A percentile compares a stretch with the other conserved stretches of the same genome.
These are phyloP conservation scores for Lipomyces yamadae DNA, from an alignment of 805 yeast species.

Conservation along the genomic window DNA sequence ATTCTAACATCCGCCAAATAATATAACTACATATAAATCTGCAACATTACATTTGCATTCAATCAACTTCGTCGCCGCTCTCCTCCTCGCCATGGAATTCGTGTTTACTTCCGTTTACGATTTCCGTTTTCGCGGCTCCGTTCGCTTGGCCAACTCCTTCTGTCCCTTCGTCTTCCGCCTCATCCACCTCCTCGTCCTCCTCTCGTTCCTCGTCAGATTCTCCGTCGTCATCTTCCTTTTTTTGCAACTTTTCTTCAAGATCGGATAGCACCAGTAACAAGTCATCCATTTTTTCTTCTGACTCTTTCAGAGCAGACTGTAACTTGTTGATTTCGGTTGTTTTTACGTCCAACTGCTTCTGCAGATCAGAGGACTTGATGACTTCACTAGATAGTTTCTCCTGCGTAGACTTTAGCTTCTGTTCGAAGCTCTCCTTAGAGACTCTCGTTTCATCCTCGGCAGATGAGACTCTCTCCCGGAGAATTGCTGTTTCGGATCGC, in stretches of 20 bases:
- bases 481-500: neutral
- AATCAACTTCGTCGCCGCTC: conserved; percentile 15
- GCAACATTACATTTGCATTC: neutral
- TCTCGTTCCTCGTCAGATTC: conserved; percentile 21
- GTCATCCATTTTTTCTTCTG: conserved; percentile 63
- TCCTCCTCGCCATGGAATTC: conserved; percentile 9
- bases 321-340: conserved; percentile 31
- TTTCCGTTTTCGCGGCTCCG: conserved; percentile 5
- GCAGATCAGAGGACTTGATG: conserved; percentile 41
- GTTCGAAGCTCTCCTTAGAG: neutral
- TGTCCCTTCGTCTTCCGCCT: conserved; percentile 3
- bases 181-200: conserved; percentile 25
- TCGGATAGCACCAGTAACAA: conserved; percentile 76
- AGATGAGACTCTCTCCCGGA: neutral
- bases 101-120: conserved; percentile 4
- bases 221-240: conserved; percentile 37
- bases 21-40: neutral
- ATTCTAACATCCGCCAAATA: conserved; percentile 8
- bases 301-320: conserved; percentile 18
- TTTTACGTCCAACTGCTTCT: conserved; percentile 52
- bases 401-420: neutral
- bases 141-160: conserved; percentile 3
- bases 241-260: conserved; percentile 67
- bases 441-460: neutral
- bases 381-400: conserved; percentile 2